These are phyloP conservation scores for Solanum dulcamara DNA, from an alignment of 257 asterid genomes.

Conservation along the genomic window DNA sequence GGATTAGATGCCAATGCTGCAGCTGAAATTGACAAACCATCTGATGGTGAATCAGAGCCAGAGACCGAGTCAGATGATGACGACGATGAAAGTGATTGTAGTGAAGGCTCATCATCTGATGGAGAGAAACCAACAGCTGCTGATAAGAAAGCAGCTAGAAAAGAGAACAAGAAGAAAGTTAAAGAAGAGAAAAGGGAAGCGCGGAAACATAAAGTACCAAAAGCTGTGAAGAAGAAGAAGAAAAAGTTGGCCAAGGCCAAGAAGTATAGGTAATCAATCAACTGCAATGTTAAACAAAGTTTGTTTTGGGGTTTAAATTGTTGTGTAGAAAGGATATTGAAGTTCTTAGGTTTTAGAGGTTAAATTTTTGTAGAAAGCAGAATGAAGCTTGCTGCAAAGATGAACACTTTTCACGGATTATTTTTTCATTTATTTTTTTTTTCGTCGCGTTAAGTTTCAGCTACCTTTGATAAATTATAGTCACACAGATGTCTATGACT, in stretches of 20 bases:
- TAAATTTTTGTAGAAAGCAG: background rate
- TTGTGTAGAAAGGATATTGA: background rate
- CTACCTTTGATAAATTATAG: too few relatives aligned
- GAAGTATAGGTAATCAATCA: constrained; percentile 36
- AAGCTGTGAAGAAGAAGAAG: constrained; percentile 80
- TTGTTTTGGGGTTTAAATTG: background rate
- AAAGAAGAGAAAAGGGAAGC: constrained; percentile 91
- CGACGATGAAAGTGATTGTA: constrained; percentile 25
- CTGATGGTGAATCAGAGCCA: constrained; percentile 18
- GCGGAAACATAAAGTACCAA: constrained; percentile 65
- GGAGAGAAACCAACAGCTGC: constrained; percentile 24
- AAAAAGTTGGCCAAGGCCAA: constrained; percentile 86
- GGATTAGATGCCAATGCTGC: constrained; percentile 2
- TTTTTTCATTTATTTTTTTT: too few relatives aligned
- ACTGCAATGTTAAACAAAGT: background rate
- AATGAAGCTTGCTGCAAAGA: background rate
- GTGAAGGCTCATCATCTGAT: constrained; percentile 31
- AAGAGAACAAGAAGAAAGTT: constrained; percentile 89
- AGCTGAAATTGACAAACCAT: background rate
- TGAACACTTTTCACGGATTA: too few relatives aligned
- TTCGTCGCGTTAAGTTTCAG: too few relatives aligned
- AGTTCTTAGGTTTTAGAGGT: background rate
- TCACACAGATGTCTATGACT: too few relatives aligned
- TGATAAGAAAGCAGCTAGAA: constrained; percentile 66
- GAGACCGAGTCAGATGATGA: constrained; percentile 35